Conservation (phyloP, 2,329 filamentous ascomycete genomes). For the Bipolaris cookei region DNA sequence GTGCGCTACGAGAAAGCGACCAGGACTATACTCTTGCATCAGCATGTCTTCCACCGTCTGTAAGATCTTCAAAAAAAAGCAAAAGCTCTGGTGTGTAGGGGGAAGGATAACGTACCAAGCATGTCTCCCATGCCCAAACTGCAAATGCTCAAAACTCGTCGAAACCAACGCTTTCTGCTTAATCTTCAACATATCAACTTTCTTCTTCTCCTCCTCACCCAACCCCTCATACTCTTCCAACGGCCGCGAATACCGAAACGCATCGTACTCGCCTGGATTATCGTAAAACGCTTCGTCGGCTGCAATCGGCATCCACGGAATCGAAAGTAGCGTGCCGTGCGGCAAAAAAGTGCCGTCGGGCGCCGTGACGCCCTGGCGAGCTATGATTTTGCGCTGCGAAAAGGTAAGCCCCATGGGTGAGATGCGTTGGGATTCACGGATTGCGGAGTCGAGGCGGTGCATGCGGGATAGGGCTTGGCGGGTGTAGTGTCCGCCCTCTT, state of each 20-base stretch:
- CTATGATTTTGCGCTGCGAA: slow-evolving; percentile 57
- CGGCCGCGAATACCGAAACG: slow-evolving; percentile 34
- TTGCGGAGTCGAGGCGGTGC: slow-evolving; percentile 58
- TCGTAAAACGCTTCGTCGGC: slow-evolving; percentile 26
- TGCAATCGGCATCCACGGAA: slow-evolving; percentile 27
- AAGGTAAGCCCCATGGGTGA: slow-evolving; percentile 58
- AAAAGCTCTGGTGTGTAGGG: too few relatives aligned
- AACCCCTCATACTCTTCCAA: slow-evolving; percentile 30
- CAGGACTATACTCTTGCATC: slow-evolving; percentile 31
- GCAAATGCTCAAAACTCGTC: slow-evolving; percentile 58
- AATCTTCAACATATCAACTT: slow-evolving; percentile 25
- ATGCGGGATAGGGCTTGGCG: slow-evolving; percentile 55
- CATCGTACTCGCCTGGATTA: slow-evolving; percentile 25
- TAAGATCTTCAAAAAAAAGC: too few relatives aligned
- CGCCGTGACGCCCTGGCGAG: slow-evolving; percentile 77
- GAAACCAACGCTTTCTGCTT: slow-evolving; percentile 61
- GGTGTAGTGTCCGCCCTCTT: slow-evolving; percentile 53
- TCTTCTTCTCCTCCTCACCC: slow-evolving; percentile 24
- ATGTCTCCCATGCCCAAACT: slow-evolving; percentile 65
- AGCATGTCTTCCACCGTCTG: too few relatives aligned
- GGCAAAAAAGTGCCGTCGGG: slow-evolving; percentile 65
- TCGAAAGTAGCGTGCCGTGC: slow-evolving; percentile 26
- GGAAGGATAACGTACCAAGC: slow-evolving; percentile 32
- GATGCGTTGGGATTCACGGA: slow-evolving; percentile 61
- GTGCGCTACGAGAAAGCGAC: slow-evolving; percentile 48